phyloP scores from a whole-genome alignment of 2,329 filamentous ascomycete genomes.

The Capronia americana region DNA sequence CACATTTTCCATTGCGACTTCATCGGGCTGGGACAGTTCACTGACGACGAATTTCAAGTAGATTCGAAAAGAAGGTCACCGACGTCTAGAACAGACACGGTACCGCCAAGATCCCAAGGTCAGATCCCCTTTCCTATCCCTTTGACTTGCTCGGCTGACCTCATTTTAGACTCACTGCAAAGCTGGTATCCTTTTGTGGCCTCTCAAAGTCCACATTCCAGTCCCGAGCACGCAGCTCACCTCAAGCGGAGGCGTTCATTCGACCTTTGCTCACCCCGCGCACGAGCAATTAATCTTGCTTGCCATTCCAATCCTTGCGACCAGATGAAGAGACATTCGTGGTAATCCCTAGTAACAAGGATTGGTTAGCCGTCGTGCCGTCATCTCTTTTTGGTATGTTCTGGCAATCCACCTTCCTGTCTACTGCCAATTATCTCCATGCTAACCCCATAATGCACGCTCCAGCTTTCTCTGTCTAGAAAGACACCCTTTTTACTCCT shows the following conservation, averaged over 20 bases:
- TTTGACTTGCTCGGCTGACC: slow-evolving; percentile 23
- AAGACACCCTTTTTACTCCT: slow-evolving; percentile 30
- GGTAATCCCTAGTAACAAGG: slow-evolving; percentile 40
- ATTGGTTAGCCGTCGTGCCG: slow-evolving; percentile 34
- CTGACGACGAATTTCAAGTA: slow-evolving; percentile 27
- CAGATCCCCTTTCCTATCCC: slow-evolving; percentile 26
- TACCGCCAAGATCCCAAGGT: slow-evolving; percentile 29
- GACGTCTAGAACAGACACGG: slow-evolving; percentile 31
- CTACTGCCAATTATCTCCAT: slow-evolving; percentile 15
- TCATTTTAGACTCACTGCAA: slow-evolving; percentile 28
- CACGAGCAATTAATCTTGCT: slow-evolving; percentile 42
- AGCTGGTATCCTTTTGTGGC: slow-evolving; percentile 31
- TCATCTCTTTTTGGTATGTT: slow-evolving; percentile 38
- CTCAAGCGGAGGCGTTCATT: slow-evolving; percentile 55
- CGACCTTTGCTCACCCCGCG: slow-evolving; percentile 51
- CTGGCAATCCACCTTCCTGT: slow-evolving; percentile 26
- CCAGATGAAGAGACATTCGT: slow-evolving; percentile 52
- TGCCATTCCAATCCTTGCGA: slow-evolving; percentile 49
- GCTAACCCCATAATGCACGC: slow-evolving; percentile 32
- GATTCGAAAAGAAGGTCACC: slow-evolving; percentile 26
- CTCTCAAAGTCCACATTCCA: slow-evolving; percentile 43
- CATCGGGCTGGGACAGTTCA: slow-evolving; percentile 8
- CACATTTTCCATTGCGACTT: slow-evolving; percentile 5
- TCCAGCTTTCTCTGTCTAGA: slow-evolving; percentile 35
- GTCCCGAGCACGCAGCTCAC: slow-evolving; percentile 43